Base-by-base conservation (phyloP, 2,329 filamentous ascomycete species). In the Aspergillus eucalypticola region DNA sequence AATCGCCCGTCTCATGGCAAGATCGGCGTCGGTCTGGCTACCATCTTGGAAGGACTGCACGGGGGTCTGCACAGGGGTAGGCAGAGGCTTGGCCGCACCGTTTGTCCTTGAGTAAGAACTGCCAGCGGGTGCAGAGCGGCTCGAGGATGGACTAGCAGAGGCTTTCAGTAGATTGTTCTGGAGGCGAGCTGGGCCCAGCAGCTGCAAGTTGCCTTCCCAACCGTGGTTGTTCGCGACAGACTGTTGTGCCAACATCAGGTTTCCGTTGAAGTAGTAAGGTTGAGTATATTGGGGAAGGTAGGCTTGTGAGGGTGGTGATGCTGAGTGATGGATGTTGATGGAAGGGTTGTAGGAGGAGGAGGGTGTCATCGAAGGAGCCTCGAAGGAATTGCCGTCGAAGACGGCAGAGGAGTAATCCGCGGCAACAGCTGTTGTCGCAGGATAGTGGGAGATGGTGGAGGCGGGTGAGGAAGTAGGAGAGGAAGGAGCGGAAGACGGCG, bases 1-100 rank as follows among this genome's bases (percentile, higher is more conserved):
- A 60, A 83, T 77, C 60, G 82, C 83, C 61, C 82, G 81, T 76
- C 83, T 84, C 83, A 87, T 86, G 54, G 83, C 84, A 71, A 83
- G 77, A 68, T 86, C 84, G n/a, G 83, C 81, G 10, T 81, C 78
- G 63, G 79, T 73, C 68, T 72, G 71, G 57, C 70, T 71, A 57
- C 66, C 73, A 73, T 83, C 78, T 19, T 78, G 71, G 11, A 76
- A 78, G 60, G 81, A 79, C 70, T 84, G 81, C 27, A 80, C 77
- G 13, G 83, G 82, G 8, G 83, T 84, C 61, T 83, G 81, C 49
- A 81, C 77, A n/a, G 84, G 82, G 23, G 82, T 84, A 2, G 83
- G 83, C 11, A 84, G 78, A 66, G 83, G 79, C 71, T 84, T 86
- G 60, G 81, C 75, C 71, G 79, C 80, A 53, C 70, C 69, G 60